Conservation (phyloP, 768 basidiomycete genomes). For the Kockovaella imperatae region DNA sequence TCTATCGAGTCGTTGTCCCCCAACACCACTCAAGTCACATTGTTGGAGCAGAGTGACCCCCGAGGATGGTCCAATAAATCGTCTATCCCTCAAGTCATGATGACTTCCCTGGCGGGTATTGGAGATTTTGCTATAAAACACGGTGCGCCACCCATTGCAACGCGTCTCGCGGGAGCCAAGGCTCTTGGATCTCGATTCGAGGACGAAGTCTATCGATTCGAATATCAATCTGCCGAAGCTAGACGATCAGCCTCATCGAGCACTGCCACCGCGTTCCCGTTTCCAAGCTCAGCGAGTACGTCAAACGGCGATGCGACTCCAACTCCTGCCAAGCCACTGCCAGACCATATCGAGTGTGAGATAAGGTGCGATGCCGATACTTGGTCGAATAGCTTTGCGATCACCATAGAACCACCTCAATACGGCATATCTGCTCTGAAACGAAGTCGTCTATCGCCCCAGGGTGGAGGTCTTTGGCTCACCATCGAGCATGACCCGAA, state of each 20-base stretch:
- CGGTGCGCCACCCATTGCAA: constrained; percentile 88
- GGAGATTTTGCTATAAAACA: constrained; percentile 93
- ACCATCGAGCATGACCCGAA: constrained; percentile 76
- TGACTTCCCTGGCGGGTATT: constrained; percentile 75
- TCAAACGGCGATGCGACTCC: constrained; percentile 46
- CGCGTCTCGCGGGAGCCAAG: constrained; percentile 68
- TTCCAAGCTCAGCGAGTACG: constrained; percentile 26
- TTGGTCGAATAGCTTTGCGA: constrained; percentile 52
- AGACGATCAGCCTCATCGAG: constrained; percentile 45
- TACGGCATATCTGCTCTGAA: constrained; percentile 71
- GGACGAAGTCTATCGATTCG: constrained; percentile 66
- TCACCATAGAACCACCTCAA: constrained; percentile 83
- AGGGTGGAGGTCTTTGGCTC: constrained; percentile 90
- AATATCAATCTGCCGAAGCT: constrained; percentile 54
- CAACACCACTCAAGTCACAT: constrained; percentile 82
- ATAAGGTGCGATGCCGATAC: constrained; percentile 85
- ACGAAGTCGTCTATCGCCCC: constrained; percentile 73
- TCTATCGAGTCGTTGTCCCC: constrained; percentile 92
- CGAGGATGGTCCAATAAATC: constrained; percentile 95
- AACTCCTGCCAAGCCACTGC: constrained; percentile 14
- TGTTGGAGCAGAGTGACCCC: constrained; percentile 93
- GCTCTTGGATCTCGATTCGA: constrained; percentile 71
- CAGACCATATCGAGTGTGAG: constrained; percentile 71
- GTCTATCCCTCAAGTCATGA: constrained; percentile 90
- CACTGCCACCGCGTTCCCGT: constrained; percentile 32